Evolutionary conservation across 805 yeast genomes (phyloP), one percentile per base, ranked within the genome.

Genomic region (Candida palmyrensis): DNA sequence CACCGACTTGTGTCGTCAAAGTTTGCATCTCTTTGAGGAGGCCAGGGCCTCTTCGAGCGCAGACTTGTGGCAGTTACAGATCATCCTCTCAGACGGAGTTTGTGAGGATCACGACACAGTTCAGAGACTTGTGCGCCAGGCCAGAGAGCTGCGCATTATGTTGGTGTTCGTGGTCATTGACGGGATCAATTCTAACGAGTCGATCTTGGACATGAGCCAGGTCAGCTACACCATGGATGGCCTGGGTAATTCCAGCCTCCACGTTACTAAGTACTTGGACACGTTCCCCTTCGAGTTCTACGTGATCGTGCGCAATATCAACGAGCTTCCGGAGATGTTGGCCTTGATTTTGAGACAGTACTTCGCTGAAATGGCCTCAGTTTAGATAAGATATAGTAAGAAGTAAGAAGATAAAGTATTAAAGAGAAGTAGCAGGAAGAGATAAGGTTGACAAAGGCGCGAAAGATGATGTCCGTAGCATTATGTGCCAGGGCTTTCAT

Each of bases 241-340:
- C 8, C 67, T 59, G 10, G 97, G 97, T 3, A 73, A 72, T 37
- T 71, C 77, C 77, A 73, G 74, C 28, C 64, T 94, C 42, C 72
- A 81, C 52, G 92, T 92, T 38, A 80, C 77, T 39, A 84, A 80
- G 46, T 92, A 92, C 51, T 71, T 92, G 56, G 96, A 90, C 47
- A 74, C 84, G 18, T 92, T 92, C 79, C 97, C 99, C 47, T 92
- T 92, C 59, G 97, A 92, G 53, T 92, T 83, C 55, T 92, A 90
- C 53, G 96, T 90, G 38, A 90, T 94, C 44, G 97, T 92, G 17
- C 79, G 84, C 46, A 79, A 90, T 51, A 83, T 94, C 44, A 72
- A 72, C 30, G 97, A 90, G 59, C 69, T 92, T 24, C 99, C 99
- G 11, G 85, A 81, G 51, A 88, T 92, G 82, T 68, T 92, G 35